phyloP scores from a whole-genome alignment of 2,329 filamentous ascomycete genomes.

The Simplicillium sp. region DNA sequence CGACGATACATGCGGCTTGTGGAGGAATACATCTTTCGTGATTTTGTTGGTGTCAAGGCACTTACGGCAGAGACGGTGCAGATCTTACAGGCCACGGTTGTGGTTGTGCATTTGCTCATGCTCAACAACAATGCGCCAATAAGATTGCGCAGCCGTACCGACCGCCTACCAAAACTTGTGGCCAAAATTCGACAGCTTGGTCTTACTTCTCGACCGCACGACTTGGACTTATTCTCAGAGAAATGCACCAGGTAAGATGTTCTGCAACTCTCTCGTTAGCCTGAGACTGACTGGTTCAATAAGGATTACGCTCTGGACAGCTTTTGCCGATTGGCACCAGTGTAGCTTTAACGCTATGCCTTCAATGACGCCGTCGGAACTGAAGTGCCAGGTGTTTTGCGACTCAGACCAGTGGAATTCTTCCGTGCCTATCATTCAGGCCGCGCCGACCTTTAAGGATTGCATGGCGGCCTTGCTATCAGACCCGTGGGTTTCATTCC shows the following conservation, averaged over 20 bases:
- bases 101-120: conserved; percentile 12
- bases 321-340: conserved; percentile 17
- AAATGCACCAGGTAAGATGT: conserved; percentile 11
- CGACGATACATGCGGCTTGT: conserved; percentile 7
- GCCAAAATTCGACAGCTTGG: conserved; percentile 8
- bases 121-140: conserved; percentile 10
- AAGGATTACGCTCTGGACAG: conserved; percentile 14
- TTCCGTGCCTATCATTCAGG: not conserved
- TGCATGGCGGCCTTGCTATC: not conserved
- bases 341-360: conserved; percentile 13
- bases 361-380: conserved; percentile 12
- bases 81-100: conserved; percentile 15
- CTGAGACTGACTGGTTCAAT: not conserved
- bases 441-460: not conserved
- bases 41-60: conserved; percentile 3
- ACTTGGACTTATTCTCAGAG: conserved; percentile 7
- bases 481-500: no score
- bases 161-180: conserved; percentile 12
- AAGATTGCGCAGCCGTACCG: conserved; percentile 7
- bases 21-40: conserved; percentile 12
- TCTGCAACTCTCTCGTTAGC: not conserved
- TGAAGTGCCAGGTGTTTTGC: conserved; percentile 15
- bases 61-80: conserved; percentile 6
- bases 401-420: conserved; percentile 16
- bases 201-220: conserved; percentile 6